A percentile compares a stretch with the other conserved stretches of the same genome.
Evolutionary conservation across 257 asterid genomes (phyloP).

Genomic region (Salvia hispanica): DNA sequence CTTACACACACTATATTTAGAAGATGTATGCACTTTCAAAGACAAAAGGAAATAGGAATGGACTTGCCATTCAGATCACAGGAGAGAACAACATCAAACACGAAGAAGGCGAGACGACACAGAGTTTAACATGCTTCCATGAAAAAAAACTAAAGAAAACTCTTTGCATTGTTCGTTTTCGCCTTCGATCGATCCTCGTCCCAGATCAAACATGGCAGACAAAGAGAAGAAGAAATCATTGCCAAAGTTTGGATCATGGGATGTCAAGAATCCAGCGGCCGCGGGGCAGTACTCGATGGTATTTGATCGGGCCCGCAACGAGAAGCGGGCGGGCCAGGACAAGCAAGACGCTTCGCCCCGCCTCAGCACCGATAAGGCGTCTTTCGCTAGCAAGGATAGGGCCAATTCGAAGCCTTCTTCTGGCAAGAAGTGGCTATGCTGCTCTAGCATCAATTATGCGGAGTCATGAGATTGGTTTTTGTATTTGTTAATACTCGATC

Average conservation of each 20-base stretch:
- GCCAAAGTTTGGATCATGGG: constrained; percentile 64
- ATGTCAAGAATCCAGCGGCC: constrained; percentile 48
- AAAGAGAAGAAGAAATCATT: constrained; percentile 30
- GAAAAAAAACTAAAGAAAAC: too few species aligned
- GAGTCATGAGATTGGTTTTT: constrained; percentile 25
- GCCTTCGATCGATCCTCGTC: not conserved
- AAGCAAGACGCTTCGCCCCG: constrained; percentile 31
- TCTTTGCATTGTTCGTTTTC: not conserved
- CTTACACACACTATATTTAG: too few species aligned
- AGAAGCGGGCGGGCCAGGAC: constrained; percentile 35
- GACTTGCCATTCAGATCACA: too few species aligned
- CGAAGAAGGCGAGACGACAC: too few species aligned
- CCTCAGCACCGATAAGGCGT: constrained; percentile 23
- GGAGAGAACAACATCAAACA: too few species aligned
- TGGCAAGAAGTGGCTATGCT: constrained; percentile 49
- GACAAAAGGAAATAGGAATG: too few species aligned
- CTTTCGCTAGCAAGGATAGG: constrained; percentile 23
- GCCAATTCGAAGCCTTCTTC: constrained; percentile 23
- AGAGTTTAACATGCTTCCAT: too few species aligned
- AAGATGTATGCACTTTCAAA: too few species aligned
- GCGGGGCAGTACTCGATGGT: constrained; percentile 49
- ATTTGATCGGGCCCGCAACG: constrained; percentile 48
- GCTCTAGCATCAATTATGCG: constrained; percentile 36
- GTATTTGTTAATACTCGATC: not conserved
- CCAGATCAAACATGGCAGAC: constrained; percentile 34